Evolutionary conservation across 2,329 filamentous ascomycete species (phyloP).

Genomic region (Hypoxylon sp.): DNA sequence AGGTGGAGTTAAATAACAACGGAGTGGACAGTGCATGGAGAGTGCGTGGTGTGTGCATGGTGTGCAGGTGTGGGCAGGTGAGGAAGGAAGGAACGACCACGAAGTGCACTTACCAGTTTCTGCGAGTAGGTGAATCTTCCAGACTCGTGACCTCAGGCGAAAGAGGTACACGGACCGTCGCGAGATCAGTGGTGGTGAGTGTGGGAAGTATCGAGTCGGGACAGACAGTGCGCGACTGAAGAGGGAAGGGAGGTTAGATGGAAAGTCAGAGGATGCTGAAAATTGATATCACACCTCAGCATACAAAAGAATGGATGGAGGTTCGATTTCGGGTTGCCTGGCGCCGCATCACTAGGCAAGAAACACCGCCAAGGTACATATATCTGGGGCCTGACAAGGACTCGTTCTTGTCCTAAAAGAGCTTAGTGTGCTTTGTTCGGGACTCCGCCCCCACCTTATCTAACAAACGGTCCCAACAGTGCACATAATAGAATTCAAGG

Average conservation of each 20-base stretch:
- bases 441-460: neutral
- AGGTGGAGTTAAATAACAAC: neutral
- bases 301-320: constrained; percentile 14
- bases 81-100: constrained; percentile 9
- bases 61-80: neutral
- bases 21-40: too few relatives aligned
- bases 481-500: neutral
- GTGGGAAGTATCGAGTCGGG: neutral
- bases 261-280: constrained; percentile 4
- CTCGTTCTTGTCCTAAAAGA: neutral
- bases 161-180: neutral
- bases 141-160: constrained; percentile 21
- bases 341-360: constrained; percentile 16
- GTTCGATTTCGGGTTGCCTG: constrained; percentile 33
- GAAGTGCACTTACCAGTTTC: constrained; percentile 18
- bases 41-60: too few relatives aligned
- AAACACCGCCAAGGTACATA: neutral
- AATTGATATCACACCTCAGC: constrained; percentile 26
- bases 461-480: neutral
- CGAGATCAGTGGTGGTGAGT: constrained; percentile 5
- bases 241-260: neutral
- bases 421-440: neutral
- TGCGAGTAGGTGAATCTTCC: constrained; percentile 23
- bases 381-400: neutral
- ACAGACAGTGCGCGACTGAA: constrained; percentile 3